Evolutionary conservation across 2,329 filamentous ascomycete genomes (phyloP), one percentile per base, ranked within the genome.

Genomic region (Trichoderma endophyticum): DNA sequence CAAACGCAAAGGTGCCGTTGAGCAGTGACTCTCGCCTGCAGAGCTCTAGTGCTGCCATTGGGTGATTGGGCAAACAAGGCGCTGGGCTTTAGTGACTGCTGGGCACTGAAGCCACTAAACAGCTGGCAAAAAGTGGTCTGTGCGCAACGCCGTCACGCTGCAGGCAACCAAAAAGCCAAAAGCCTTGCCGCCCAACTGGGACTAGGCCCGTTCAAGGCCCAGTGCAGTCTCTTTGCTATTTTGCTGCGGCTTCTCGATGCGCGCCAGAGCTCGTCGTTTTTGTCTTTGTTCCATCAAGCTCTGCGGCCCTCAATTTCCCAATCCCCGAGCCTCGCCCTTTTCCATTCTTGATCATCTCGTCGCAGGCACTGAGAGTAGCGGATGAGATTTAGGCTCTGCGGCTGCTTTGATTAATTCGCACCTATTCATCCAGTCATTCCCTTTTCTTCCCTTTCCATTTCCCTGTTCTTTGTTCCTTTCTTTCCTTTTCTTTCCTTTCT

Each of bases 221-320:
- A n/a, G 34, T 36, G 34, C 14, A 48, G 43, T 48, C 43, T 48
- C 63, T 56, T 30, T 28, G 18, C n/a, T 60, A 48, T 69, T 61
- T 60, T 60, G 65, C 65, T 68, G 54, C 39, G 48, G 60, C 68
- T 39, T 43, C 28, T 59, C 54, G 56, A 69, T 57, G 61, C 59
- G 71, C 71, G 71, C 68, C 61, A 34, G 32, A 66, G 68, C 71
- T 73, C 61, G 39, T 48, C 21, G 56, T 61, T 51, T 69, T 60
- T 21, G 36, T 56, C 34, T 24, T n/a, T 43, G 39, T 43, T 48
- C 24, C 56, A 15, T 61, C 66, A 60, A 69, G 66, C 66, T 69
- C 56, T 56, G 51, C 61, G 54, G 48, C n/a, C 9, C n/a, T 59
- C 71, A n/a, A 48, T 36, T 34, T 62, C 48, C 6, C 54, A 61